Evolutionary conservation across 1,284 basidiomycete species (phyloP), one percentile per base, ranked within the genome.

Genomic region (Marasmius fiardii): DNA sequence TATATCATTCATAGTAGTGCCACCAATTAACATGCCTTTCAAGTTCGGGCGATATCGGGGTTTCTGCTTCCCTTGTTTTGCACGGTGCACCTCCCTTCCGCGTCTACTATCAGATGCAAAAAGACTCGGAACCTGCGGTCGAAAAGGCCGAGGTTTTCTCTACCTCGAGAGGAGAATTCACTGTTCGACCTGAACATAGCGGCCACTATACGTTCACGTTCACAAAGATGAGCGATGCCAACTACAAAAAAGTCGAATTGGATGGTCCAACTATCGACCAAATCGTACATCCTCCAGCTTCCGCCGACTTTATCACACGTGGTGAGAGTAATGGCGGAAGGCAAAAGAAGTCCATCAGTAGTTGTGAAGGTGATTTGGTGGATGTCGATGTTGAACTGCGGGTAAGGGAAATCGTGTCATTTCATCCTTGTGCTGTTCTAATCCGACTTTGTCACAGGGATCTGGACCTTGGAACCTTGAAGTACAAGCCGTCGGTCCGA

Each of bases 41-140:
- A 58, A 98, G 95, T 68, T 94, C 93, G 34, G 93, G 95, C 12
- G 94, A 98, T 62, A 95, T 92, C 24, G 96, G 96, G 8, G 90
- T 96, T 51, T 89, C 89, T 24, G 93, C 92, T 4, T 85, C 88
- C 12, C 85, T 98, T 45, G 83, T 95, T 50, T 79, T 98, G 44
- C 91, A 89, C 43, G 96, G 96, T 20, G 90, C 86, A 1, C 90
- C 95, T 33, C 96, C 96, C 1, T 98, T 98, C 80, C 77, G 79
- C 48, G 81, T 95, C 5, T 85, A 85, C 68, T 94, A 95, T 74
- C 82, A 78, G 31, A 81, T 86, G 63, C 85, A 91, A 67, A 81
- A 87, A 52, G 83, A 92, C 68, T 80, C 85, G 26, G 83, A 88
- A 63, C 72, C 78, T 4, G 71, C 83, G 5, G 76, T 74, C 1